Base-by-base conservation (phyloP, 805 yeast genomes). In the Starmerella stigmatis region DNA sequence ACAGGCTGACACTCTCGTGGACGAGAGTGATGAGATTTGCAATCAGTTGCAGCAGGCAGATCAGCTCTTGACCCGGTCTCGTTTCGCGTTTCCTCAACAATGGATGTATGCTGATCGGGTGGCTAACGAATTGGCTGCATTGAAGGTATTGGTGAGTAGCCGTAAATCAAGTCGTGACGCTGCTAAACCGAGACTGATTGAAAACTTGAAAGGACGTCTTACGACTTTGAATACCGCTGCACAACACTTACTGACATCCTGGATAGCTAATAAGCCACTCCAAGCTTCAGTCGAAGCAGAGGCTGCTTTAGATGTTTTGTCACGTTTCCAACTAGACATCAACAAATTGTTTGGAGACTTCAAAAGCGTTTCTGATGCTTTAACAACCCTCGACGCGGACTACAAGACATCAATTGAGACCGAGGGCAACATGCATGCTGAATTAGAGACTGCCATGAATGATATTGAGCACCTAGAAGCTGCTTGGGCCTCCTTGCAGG, bases 141-240 rank as follows among this genome's bases (percentile, higher is more conserved):
- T 46, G 3, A n/a, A 21, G 16, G 12, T 33, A 3, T 17, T 42
- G 6, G 9, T 27, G 3, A 28, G 28, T 3, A n/a, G 17, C 12
- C 30, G 47, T 1, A n/a, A 9, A 1, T 4, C 6, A 4, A 41
- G 37, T 23, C 34, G 36, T 3, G 33, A 37, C 12, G n/a, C 13
- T 8, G 47, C 43, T 1, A 37, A 39, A 56, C 69, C 23, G 58
- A 71, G 1, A 32, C 69, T 6, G 29, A 81, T 1, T 50, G 60
- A 2, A 73, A 71, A 31, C 17, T 43, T 50, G 3, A 46, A 50
- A n/a, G 35, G 37, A 4, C 32, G 44, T 5, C 17, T 29, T 6
- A 43, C 38, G 11, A 9, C 27, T 4, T 26, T 36, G 3, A 42
- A 29, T 8, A 34, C 34, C 2, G 41, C 41, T 3, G 36, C 19